phyloP scores from a whole-genome alignment of 148 eudicot genomes.

The Cornus florida region DNA sequence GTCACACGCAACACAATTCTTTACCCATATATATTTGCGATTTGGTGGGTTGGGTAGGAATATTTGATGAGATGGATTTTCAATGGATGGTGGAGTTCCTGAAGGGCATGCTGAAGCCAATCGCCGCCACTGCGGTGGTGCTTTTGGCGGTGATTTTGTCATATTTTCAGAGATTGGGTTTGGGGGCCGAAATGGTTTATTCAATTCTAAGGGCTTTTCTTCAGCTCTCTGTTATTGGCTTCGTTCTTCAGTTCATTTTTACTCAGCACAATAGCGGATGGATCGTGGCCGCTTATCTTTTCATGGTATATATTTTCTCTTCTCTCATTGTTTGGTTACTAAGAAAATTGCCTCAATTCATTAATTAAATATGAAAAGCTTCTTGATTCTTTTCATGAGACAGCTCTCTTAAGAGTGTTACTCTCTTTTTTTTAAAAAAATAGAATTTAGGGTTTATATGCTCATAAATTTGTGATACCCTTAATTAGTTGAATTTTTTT shows the following conservation, averaged over 20 bases:
- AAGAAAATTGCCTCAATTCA: too few relatives aligned
- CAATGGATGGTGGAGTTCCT: constrained; percentile 57
- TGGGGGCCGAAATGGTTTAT: constrained; percentile 70
- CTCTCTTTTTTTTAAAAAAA: too few relatives aligned
- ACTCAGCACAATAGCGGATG: constrained; percentile 48
- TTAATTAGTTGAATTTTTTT: too few relatives aligned
- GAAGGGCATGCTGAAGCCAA: constrained; percentile 80
- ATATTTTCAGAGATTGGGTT: constrained; percentile 53
- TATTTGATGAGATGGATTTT: constrained; percentile 43
- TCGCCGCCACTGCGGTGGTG: constrained; percentile 56
- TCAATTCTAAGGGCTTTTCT: constrained; percentile 70
- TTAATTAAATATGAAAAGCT: background rate
- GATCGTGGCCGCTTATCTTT: constrained; percentile 88
- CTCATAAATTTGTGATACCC: too few relatives aligned
- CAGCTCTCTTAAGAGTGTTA: too few relatives aligned
- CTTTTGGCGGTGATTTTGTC: constrained; percentile 58
- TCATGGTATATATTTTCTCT: constrained; percentile 58
- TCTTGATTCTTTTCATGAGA: too few relatives aligned
- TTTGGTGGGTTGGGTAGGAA: background rate
- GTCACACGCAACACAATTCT: background rate
- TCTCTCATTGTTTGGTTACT: too few relatives aligned
- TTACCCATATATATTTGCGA: background rate
- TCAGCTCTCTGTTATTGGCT: constrained; percentile 81
- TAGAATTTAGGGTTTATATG: too few relatives aligned
- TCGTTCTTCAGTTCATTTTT: constrained; percentile 91